Evolutionary conservation across 2,329 filamentous ascomycete genomes (phyloP), one percentile per base, ranked within the genome.

Genomic region (Calonectria ilicicola): DNA sequence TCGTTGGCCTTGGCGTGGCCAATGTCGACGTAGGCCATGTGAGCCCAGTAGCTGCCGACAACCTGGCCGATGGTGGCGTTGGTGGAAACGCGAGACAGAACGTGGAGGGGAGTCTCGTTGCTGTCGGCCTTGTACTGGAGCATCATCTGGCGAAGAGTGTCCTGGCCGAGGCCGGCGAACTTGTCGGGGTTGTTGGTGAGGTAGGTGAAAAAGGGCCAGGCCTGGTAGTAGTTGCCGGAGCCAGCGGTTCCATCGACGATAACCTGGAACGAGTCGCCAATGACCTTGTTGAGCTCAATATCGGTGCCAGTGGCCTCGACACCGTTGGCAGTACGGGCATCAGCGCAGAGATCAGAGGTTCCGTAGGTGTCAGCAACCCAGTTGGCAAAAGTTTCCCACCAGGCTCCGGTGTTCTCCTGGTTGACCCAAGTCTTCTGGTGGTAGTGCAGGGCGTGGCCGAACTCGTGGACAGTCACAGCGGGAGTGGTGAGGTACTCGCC

Each of bases 1-100:
- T 82, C 76, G 23, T 84, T 82, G 0, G 85, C 86, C 9, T 82
- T 82, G 1, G 81, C 70, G 74, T 89, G 86, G 15, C 85, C 86
- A 38, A 89, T 87, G 51, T 89, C 87, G 14, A 86, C 86, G 72
- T 86, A 88, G 5, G 87, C 87, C 88, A 89, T 89, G 71, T 84
- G 84, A 2, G 87, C 87, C 87, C 87, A 89, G 80, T 89, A 89
- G 19, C 82, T 80, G 3, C 83, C 87, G 9, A 89, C 84, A 10
- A 89, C 81, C 15, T 85, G 82, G 23, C 85, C 84, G 19, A 83
- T 80, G 21, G 78, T 80, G 26, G 81, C 71, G 38, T 76, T 78
- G 9, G 74, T 69, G 2, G 84, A 81, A 0, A 89, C 79, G 23
- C 86, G 83, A 21, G 84, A 80, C 2, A 89, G 81, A 2, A 84